Conservation (phyloP, 176 grass and related monocot genomes). For the Hordeum vulgare region DNA sequence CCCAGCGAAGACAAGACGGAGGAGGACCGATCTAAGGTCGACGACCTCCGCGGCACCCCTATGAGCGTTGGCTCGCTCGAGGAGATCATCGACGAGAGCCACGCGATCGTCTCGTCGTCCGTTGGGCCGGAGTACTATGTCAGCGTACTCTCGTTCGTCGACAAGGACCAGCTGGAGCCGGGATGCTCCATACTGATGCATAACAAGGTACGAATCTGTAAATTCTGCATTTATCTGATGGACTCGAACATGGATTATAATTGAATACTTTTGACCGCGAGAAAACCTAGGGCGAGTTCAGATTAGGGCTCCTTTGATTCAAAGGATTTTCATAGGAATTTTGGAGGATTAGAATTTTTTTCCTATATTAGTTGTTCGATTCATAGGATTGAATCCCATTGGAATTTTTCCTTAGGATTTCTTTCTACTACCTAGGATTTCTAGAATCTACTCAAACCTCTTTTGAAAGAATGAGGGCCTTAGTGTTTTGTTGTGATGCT, state of each 20-base stretch:
- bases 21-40: constrained; percentile 83
- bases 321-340: too few species aligned
- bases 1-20: constrained; percentile 79
- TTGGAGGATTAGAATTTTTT: too few species aligned
- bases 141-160: constrained; percentile 65
- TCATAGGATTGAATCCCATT: too few species aligned
- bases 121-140: constrained; percentile 88
- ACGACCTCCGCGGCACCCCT: constrained; percentile 70
- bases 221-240: background rate
- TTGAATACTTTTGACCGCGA: background rate
- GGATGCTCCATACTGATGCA: constrained; percentile 83
- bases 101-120: constrained; percentile 64
- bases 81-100: constrained; percentile 88
- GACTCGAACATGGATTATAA: background rate
- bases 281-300: constrained; percentile 1
- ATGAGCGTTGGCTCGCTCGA: constrained; percentile 82
- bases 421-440: too few species aligned
- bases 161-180: constrained; percentile 88
- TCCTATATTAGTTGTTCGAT: too few species aligned
- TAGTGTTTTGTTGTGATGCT: constrained; percentile 5
- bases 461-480: too few species aligned
- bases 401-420: too few species aligned
- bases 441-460: too few species aligned
- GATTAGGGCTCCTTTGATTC: too few species aligned
- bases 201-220: constrained; percentile 50